Evolutionary conservation across 495 filamentous ascomycete species (phyloP), one percentile per base, ranked within the genome.

Genomic region (Xylaria acuta): DNA sequence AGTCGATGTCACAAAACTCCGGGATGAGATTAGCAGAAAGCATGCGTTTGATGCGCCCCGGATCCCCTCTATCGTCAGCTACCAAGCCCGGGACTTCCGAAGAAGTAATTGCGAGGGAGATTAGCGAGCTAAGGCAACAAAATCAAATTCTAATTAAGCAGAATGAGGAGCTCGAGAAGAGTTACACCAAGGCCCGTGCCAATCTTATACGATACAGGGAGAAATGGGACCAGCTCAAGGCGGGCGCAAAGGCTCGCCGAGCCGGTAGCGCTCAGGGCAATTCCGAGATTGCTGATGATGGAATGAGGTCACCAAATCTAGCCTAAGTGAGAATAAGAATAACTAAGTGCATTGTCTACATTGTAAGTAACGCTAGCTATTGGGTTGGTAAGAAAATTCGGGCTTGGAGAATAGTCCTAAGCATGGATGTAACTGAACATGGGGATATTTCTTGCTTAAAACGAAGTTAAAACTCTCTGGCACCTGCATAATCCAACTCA

Each of bases 201-300:
- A 89, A 90, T 7, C 81, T 95, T 25, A 84, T 85, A 16, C 86
- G 89, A 69, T 97, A 97, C 78, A 80, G 92, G 36, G 91, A 93
- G 67, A 86, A 89, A 72, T 97, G 93, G 92, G 92, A 97, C 80
- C 91, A 91, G 80, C 83, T 97, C 76, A 95, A 96, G 79, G 91
- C 93, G 22, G 90, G 92, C 0, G 94, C 94, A 16, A 94, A 92
- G 80, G 90, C 88, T 1, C 77, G 89, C 60, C 80, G 89, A 47
- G 88, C 87, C 71, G 75, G 75, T 64, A 67, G 71, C 20, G 88
- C 80, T 0, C 82, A 82, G 67, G 76, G 67, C 9, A 78, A 75
- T 43, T 73, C 69, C 5, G 68, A 67, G 30, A 65, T 60, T 3
- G 49, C n/a, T 5, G 75, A 73, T 9, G 75, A 71, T 3, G 75